A percentile compares a stretch with the other conserved stretches of the same genome.
Conservation (phyloP, 805 yeast genomes). For the Kregervanrija delftensis region DNA sequence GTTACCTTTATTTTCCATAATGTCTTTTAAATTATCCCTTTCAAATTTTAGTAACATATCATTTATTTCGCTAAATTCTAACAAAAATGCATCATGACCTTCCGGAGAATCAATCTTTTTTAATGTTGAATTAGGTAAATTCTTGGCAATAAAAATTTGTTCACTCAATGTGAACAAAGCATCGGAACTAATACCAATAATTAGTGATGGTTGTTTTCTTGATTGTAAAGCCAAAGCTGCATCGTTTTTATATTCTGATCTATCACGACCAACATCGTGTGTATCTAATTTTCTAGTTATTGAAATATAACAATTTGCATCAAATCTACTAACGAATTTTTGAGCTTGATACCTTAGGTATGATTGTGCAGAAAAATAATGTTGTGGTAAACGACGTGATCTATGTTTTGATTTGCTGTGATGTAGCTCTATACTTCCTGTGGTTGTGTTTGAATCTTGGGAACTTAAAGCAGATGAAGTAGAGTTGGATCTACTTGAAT, state of each 20-base stretch:
- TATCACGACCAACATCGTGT: constrained; percentile 84
- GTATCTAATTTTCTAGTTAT: constrained; percentile 92
- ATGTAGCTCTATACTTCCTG: neutral
- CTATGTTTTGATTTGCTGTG: constrained; percentile 32
- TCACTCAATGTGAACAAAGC: constrained; percentile 90
- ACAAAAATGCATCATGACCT: constrained; percentile 94
- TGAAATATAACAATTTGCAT: constrained; percentile 94
- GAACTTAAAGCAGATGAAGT: constrained; percentile 18
- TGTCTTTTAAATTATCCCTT: constrained; percentile 46
- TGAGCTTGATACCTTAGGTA: constrained; percentile 91
- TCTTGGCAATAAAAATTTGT: constrained; percentile 74
- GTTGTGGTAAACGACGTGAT: constrained; percentile 37
- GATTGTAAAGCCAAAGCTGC: constrained; percentile 48
- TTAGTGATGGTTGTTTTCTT: constrained; percentile 67
- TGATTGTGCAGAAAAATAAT: constrained; percentile 89
- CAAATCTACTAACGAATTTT: constrained; percentile 83
- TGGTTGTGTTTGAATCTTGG: neutral
- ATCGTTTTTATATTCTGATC: constrained; percentile 34
- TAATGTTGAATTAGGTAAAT: constrained; percentile 62
- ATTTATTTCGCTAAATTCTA: constrained; percentile 83
- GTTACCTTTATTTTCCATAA: constrained; percentile 46
- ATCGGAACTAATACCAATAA: constrained; percentile 87
- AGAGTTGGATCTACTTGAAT: constrained; percentile 24
- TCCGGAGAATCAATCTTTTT: constrained; percentile 83
- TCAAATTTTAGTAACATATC: constrained; percentile 63